Percentiles rank a stretch among this genome's conserved stretches.
Evolutionary conservation across 352 stramenopile genomes (phyloP).

Genomic region (Pythium utonaiense): DNA sequence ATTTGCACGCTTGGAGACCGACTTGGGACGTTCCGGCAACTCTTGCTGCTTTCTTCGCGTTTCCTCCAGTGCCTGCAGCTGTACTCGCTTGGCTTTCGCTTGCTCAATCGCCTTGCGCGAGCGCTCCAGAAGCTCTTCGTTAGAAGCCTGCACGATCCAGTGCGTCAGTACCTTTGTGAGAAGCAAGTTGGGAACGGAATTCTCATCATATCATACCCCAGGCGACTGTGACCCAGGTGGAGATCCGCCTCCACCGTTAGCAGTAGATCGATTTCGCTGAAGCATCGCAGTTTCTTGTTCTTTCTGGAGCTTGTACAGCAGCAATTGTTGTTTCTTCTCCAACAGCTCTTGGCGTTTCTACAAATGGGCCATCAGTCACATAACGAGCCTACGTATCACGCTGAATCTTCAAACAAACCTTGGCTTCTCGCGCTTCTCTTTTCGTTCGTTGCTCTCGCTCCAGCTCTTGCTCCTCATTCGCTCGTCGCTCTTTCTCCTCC

Average conservation of each 20-base stretch:
- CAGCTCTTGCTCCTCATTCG: slow-evolving; percentile 27
- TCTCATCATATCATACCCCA: slow-evolving; percentile 26
- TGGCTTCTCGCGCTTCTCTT: slow-evolving; percentile 41
- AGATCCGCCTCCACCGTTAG: neutral
- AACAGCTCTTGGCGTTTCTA: slow-evolving; percentile 44
- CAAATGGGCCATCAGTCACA: neutral
- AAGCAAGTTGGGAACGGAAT: too few species aligned
- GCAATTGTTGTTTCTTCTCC: slow-evolving; percentile 73
- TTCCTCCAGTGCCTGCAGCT: slow-evolving; percentile 41
- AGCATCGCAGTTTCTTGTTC: slow-evolving; percentile 51
- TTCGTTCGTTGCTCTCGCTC: slow-evolving; percentile 29
- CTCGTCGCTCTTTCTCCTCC: slow-evolving; percentile 37
- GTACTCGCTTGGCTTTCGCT: slow-evolving; percentile 46
- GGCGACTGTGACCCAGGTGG: slow-evolving; percentile 7
- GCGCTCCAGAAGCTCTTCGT: slow-evolving; percentile 45
- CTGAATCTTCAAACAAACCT: too few species aligned
- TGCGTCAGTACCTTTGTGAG: neutral
- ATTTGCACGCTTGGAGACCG: slow-evolving; percentile 3
- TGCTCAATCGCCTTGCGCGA: slow-evolving; percentile 53
- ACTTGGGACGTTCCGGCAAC: slow-evolving; percentile 43
- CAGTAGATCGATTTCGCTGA: neutral
- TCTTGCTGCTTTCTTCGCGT: slow-evolving; percentile 30
- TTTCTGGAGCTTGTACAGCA: slow-evolving; percentile 74
- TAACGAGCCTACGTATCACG: neutral
- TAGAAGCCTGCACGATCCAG: slow-evolving; percentile 25